Evolutionary conservation across 345 rosid species (phyloP), one percentile per base, ranked within the genome.

Genomic region (Reutealis trisperma): DNA sequence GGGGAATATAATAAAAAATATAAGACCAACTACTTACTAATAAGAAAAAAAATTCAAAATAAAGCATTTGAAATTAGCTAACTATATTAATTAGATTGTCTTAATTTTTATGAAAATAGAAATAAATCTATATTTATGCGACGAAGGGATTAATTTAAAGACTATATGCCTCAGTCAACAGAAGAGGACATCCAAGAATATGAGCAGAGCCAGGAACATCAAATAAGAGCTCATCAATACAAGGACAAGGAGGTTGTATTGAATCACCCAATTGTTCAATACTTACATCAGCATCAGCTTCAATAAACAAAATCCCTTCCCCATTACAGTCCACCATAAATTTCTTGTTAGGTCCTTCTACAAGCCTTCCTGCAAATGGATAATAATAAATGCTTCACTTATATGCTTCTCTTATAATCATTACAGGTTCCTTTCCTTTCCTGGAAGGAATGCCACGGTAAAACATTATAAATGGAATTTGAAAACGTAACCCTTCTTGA

Each of bases 81-180:
- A n/a, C n/a, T n/a, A n/a, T n/a, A n/a, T n/a, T n/a, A n/a, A n/a
- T n/a, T n/a, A n/a, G n/a, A n/a, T n/a, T n/a, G n/a, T n/a, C n/a
- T n/a, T n/a, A n/a, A n/a, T n/a, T n/a, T n/a, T n/a, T n/a, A n/a
- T n/a, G n/a, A n/a, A n/a, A n/a, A n/a, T n/a, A n/a, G n/a, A n/a
- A n/a, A n/a, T n/a, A n/a, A n/a, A n/a, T n/a, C n/a, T n/a, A n/a
- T n/a, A n/a, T n/a, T n/a, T n/a, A n/a, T n/a, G n/a, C n/a, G n/a
- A n/a, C n/a, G n/a, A n/a, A n/a, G n/a, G n/a, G n/a, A n/a, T n/a
- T n/a, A n/a, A n/a, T n/a, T n/a, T n/a, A n/a, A n/a, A n/a, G n/a
- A n/a, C n/a, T n/a, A n/a, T n/a, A n/a, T n/a, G n/a, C 84, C 84
- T 81, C 76, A 62, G 77, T 37, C 5, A 77, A 34, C 18, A 77